A percentile compares a stretch with the other conserved stretches of the same genome.
Conservation (phyloP, 306 rosid genomes). For the Cercis canadensis region DNA sequence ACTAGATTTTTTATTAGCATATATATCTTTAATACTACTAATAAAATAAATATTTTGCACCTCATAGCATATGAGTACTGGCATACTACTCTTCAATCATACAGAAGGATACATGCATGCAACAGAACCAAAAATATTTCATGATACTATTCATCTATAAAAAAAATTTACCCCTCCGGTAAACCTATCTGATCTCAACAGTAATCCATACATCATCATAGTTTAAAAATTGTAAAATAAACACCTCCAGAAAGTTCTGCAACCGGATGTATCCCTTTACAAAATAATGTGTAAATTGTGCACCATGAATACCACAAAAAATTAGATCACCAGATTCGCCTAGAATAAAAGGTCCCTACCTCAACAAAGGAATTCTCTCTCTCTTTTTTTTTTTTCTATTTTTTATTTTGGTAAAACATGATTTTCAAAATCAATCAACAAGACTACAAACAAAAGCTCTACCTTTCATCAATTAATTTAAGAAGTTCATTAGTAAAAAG, state of each 20-base stretch:
- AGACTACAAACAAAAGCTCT: too few species aligned
- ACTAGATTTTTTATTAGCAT: conserved; percentile 16
- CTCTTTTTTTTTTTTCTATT: too few species aligned
- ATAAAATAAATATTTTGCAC: conserved; percentile 24
- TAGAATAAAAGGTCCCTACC: not conserved
- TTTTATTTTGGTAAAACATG: too few species aligned
- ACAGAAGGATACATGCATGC: too few species aligned
- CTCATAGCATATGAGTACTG: conserved; percentile 7
- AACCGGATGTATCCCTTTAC: not conserved
- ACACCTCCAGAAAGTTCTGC: not conserved
- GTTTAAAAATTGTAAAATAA: conserved; percentile 18
- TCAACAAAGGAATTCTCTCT: not conserved
- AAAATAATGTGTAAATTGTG: not conserved
- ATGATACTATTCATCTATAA: not conserved
- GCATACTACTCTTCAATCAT: conserved; percentile 15
- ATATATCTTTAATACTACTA: conserved; percentile 18
- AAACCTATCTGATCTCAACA: not conserved
- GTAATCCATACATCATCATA: not conserved
- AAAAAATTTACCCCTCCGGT: not conserved
- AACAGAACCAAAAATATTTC: conserved; percentile 8
- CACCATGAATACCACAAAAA: conserved; percentile 13
- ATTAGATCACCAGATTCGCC: not conserved
- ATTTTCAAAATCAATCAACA: too few species aligned
- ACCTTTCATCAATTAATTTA: too few species aligned
- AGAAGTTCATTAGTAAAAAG: conserved; percentile 18